A percentile compares a stretch with the other conserved stretches of the same genome.
Conservation (phyloP, 75 land plant species). For the Sequoiadendron giganteum region DNA sequence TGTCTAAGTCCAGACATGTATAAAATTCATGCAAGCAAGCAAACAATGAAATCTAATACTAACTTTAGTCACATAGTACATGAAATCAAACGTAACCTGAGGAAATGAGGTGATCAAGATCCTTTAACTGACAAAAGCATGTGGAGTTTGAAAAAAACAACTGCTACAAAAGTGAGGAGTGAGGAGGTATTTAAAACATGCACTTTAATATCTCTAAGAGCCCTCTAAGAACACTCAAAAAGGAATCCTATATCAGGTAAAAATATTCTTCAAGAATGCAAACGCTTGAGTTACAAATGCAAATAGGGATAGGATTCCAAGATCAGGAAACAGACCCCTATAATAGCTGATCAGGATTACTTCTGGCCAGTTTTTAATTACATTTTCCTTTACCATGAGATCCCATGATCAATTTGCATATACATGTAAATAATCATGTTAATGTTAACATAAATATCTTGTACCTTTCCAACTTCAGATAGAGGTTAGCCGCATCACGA, state of each 20-base stretch:
- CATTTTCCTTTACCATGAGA: background rate
- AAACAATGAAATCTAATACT: background rate
- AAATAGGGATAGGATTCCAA: background rate
- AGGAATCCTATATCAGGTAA: background rate
- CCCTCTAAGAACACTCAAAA: background rate
- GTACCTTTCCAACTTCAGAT: slow-evolving; percentile 84
- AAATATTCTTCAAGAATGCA: background rate
- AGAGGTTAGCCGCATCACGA: slow-evolving; percentile 75
- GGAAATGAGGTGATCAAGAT: background rate
- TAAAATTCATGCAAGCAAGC: background rate
- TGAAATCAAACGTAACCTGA: background rate
- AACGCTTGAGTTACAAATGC: background rate
- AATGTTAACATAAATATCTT: background rate
- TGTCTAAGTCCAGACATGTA: background rate
- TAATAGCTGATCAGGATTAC: background rate
- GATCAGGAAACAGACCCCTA: background rate
- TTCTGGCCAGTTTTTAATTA: background rate
- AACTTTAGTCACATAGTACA: background rate
- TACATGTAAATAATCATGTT: background rate
- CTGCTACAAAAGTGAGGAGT: background rate
- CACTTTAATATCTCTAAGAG: background rate
- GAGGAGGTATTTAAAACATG: background rate
- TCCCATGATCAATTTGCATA: background rate
- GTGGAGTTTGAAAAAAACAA: too few species aligned
- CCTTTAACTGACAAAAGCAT: background rate